Conservation (phyloP, 768 basidiomycete genomes). For the Leccinellum rugosiceps region DNA sequence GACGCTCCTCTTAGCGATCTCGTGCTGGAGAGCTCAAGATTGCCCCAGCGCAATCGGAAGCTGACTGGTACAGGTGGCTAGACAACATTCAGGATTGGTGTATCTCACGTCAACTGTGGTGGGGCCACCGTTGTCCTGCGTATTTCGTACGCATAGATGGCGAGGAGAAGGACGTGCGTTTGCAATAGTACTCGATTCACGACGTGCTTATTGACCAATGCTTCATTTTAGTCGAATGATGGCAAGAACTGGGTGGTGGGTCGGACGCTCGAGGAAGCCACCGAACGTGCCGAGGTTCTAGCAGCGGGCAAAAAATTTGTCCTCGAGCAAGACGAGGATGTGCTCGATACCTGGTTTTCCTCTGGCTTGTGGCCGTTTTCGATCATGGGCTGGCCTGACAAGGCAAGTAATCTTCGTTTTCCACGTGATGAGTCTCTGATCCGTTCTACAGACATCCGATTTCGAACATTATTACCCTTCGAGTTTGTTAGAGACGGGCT, state of each 20-base stretch:
- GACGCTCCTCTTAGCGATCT: constrained; percentile 59
- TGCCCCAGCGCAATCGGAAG: constrained; percentile 79
- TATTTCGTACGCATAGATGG: constrained; percentile 90
- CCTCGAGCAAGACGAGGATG: constrained; percentile 92
- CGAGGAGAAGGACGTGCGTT: constrained; percentile 56
- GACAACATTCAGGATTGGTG: constrained; percentile 98
- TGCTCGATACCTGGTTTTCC: constrained; percentile 99
- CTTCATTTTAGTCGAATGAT: constrained; percentile 48
- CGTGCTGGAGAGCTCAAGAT: constrained; percentile 83
- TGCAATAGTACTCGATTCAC: not conserved
- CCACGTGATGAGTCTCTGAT: constrained; percentile 1
- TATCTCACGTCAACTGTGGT: constrained; percentile 98
- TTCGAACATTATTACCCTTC: constrained; percentile 82
- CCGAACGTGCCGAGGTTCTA: constrained; percentile 64
- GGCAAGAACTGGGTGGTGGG: constrained; percentile 92
- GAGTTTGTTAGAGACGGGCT: constrained; percentile 92
- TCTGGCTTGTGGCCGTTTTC: constrained; percentile 98
- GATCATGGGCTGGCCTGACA: constrained; percentile 96
- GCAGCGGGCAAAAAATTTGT: constrained; percentile 67
- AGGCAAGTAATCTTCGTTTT: constrained; percentile 42
- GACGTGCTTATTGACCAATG: not conserved
- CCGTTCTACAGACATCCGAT: constrained; percentile 63
- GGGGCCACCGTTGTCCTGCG: constrained; percentile 96
- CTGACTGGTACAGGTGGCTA: constrained; percentile 96
- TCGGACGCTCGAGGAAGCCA: constrained; percentile 72